A percentile compares a stretch with the other conserved stretches of the same genome.
Evolutionary conservation across 805 yeast species (phyloP).

Genomic region (Candida michaelii): DNA sequence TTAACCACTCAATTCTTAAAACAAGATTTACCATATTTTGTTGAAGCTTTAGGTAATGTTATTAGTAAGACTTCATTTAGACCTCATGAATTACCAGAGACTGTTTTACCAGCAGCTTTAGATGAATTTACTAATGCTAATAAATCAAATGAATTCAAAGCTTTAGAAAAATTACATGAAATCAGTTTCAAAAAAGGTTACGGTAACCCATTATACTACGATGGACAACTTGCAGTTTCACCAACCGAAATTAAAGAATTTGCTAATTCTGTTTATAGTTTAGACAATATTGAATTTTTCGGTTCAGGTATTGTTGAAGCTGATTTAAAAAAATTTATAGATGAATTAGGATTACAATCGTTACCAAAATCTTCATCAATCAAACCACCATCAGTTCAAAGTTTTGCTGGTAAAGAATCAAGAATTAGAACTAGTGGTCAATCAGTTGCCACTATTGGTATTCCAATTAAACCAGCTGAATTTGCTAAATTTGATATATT

Average conservation of each 20-base stretch:
- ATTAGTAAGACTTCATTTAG: constrained; percentile 69
- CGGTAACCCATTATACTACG: constrained; percentile 79
- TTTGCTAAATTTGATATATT: constrained; percentile 70
- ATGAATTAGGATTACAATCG: constrained; percentile 61
- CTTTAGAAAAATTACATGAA: constrained; percentile 76
- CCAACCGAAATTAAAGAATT: constrained; percentile 66
- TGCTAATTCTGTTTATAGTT: constrained; percentile 67
- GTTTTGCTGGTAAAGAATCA: constrained; percentile 63
- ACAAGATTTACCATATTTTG: constrained; percentile 89
- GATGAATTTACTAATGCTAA: constrained; percentile 59
- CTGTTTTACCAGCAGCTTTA: constrained; percentile 74
- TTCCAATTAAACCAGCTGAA: constrained; percentile 67
- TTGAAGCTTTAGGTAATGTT: constrained; percentile 77
- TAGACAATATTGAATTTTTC: constrained; percentile 66
- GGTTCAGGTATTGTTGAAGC: constrained; percentile 72
- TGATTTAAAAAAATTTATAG: constrained; percentile 68
- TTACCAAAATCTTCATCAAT: constrained; percentile 60
- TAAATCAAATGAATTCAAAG: constrained; percentile 54
- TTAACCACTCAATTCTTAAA: constrained; percentile 80
- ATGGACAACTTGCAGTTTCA: constrained; percentile 54
- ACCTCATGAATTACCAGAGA: constrained; percentile 80
- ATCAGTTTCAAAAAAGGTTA: constrained; percentile 83
- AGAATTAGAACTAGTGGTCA: constrained; percentile 65
- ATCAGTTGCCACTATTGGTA: constrained; percentile 76
- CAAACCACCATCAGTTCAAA: constrained; percentile 39